Evolutionary conservation across 768 basidiomycete species (phyloP).

Genomic region (Fomitopsis pulvina): DNA sequence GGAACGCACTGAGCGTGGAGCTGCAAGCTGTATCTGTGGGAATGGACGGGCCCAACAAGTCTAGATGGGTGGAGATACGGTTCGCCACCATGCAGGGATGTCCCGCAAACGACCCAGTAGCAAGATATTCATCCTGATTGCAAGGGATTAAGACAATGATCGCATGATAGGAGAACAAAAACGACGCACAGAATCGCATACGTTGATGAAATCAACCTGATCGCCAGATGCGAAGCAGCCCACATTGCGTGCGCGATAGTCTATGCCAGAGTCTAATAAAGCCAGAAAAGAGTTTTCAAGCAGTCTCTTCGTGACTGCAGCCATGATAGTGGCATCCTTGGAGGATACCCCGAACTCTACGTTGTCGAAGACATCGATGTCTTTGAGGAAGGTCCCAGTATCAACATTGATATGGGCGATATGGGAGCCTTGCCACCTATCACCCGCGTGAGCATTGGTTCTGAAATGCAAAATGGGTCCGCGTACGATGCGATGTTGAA

Average conservation of each 20-base stretch:
- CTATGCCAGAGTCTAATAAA: slow-evolving; percentile 42
- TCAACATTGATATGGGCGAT: slow-evolving; percentile 18
- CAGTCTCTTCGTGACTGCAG: slow-evolving; percentile 28
- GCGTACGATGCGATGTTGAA: slow-evolving; percentile 29
- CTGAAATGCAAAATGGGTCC: not conserved
- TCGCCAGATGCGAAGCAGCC: slow-evolving; percentile 35
- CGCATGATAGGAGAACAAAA: not conserved
- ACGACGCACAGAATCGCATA: slow-evolving; percentile 23
- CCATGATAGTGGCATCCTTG: slow-evolving; percentile 30
- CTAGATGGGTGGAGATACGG: slow-evolving; percentile 34
- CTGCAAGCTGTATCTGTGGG: slow-evolving; percentile 46
- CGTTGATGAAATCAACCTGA: slow-evolving; percentile 16
- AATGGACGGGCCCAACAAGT: slow-evolving; percentile 40
- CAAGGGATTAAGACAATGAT: not conserved
- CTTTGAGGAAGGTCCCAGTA: slow-evolving; percentile 32
- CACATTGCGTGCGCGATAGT: slow-evolving; percentile 36
- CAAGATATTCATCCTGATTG: slow-evolving; percentile 30
- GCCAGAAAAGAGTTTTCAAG: slow-evolving; percentile 35
- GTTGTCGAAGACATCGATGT: slow-evolving; percentile 29
- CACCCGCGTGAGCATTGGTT: not conserved
- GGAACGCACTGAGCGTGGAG: slow-evolving; percentile 37
- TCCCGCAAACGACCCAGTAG: slow-evolving; percentile 28
- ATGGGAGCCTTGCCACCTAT: not conserved
- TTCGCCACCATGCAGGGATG: slow-evolving; percentile 33
- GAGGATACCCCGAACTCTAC: slow-evolving; percentile 34